These are phyloP conservation scores for Cercospora citrullina DNA, from an alignment of 2,329 filamentous ascomycete genomes.

Conservation along the genomic window DNA sequence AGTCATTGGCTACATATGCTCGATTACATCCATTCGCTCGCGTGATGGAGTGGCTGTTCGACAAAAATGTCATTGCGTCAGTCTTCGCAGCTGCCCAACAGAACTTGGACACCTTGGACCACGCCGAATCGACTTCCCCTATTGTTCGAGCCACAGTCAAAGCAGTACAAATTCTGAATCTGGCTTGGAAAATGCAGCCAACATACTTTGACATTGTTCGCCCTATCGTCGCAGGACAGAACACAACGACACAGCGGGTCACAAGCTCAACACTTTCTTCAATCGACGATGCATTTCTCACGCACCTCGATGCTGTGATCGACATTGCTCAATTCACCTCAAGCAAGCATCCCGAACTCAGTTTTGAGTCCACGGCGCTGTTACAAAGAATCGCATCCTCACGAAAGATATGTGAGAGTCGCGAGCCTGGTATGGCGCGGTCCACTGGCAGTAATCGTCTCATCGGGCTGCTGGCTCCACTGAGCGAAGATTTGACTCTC, in stretches of 20 bases:
- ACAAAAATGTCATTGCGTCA: slow-evolving; percentile 78
- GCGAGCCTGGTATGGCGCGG: slow-evolving; percentile 60
- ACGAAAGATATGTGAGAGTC: slow-evolving; percentile 71
- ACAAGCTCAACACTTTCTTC: slow-evolving; percentile 77
- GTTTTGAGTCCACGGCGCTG: slow-evolving; percentile 75
- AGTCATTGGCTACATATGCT: slow-evolving; percentile 76
- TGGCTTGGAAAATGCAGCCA: slow-evolving; percentile 81
- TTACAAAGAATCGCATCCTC: slow-evolving; percentile 86
- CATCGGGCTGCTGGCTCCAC: slow-evolving; percentile 31
- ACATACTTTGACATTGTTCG: slow-evolving; percentile 89
- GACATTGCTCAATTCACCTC: slow-evolving; percentile 85
- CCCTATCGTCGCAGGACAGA: slow-evolving; percentile 70
- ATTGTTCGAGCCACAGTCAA: slow-evolving; percentile 75
- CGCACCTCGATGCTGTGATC: slow-evolving; percentile 74
- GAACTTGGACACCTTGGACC: slow-evolving; percentile 69
- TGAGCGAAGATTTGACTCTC: slow-evolving; percentile 68
- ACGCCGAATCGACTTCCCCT: slow-evolving; percentile 73
- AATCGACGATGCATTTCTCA: slow-evolving; percentile 88
- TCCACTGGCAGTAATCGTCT: slow-evolving; percentile 32
- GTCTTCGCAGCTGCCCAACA: slow-evolving; percentile 80
- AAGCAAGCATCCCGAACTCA: slow-evolving; percentile 76
- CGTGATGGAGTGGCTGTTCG: slow-evolving; percentile 98
- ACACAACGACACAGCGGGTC: slow-evolving; percentile 61
- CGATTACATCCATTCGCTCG: slow-evolving; percentile 88
- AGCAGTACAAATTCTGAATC: slow-evolving; percentile 79